These are phyloP conservation scores for Auriculariales sp. DNA, from an alignment of 768 basidiomycete genomes.

Conservation along the genomic window DNA sequence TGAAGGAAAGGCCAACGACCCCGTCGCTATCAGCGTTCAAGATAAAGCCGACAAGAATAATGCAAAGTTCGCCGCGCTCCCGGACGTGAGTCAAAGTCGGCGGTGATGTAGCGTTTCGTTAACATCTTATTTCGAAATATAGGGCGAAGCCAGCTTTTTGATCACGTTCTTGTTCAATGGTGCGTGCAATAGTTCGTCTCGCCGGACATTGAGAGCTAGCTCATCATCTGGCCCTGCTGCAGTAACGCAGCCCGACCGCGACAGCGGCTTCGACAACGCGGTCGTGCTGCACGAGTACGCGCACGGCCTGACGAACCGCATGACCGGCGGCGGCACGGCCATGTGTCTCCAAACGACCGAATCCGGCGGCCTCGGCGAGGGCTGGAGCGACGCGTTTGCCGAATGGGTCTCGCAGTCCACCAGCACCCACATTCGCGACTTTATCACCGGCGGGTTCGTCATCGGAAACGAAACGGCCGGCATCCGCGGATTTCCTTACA, in stretches of 20 bases:
- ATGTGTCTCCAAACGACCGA: conserved; percentile 49
- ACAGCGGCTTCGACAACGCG: not conserved
- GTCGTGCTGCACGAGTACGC: conserved; percentile 29
- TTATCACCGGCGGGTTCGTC: conserved; percentile 36
- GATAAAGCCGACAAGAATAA: conserved; percentile 26
- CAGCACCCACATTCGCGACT: conserved; percentile 19
- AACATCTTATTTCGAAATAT: not conserved
- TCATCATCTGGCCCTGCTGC: conserved; percentile 37
- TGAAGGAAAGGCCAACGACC: conserved; percentile 37
- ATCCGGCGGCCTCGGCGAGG: conserved; percentile 55
- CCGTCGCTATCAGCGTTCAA: conserved; percentile 36
- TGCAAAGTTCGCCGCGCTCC: conserved; percentile 1
- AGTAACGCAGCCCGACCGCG: conserved; percentile 52
- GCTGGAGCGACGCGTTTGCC: conserved; percentile 27
- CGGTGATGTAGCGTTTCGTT: not conserved
- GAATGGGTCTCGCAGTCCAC: conserved; percentile 21
- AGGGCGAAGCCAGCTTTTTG: conserved; percentile 25
- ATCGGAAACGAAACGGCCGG: conserved; percentile 33
- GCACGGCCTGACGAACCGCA: conserved; percentile 25
- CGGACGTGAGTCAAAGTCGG: too few relatives aligned
- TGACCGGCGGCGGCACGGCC: conserved; percentile 41
- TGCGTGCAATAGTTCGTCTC: too few relatives aligned
- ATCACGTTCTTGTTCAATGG: not conserved
- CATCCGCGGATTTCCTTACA: conserved; percentile 44
- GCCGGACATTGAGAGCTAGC: too few relatives aligned